Evolutionary conservation across 2,329 filamentous ascomycete genomes (phyloP), one percentile per base, ranked within the genome.

Genomic region (Penicillium sp.): DNA sequence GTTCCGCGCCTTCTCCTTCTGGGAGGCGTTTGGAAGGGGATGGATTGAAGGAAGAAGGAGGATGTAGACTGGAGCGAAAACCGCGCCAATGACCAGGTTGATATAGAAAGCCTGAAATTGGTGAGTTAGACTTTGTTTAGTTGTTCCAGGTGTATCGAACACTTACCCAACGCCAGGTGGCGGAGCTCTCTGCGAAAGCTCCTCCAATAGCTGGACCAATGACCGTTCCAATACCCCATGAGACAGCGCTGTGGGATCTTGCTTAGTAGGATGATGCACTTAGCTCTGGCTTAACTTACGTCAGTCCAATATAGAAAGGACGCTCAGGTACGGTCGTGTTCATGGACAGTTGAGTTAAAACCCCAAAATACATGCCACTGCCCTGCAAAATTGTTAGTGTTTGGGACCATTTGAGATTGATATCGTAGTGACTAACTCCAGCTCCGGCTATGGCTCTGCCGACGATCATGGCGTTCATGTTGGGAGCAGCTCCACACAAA

Each of bases 51-150:
- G 73, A 0, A 83, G 72, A 13, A 78, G 61, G 56, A 80, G 76
- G 27, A 83, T 21, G 21, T 77, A 73, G 21, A 77, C 72, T 1
- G 80, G 76, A 4, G 74, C 65, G 21, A 74, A 68, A 16, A 75
- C 63, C 16, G 73, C 82, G 1, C 79, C 73, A 48, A 80, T 68
- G 31, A 75, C 63, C 0, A 85, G 72, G 62, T 85, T 86, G 69
- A 86, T 79, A 62, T 86, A 86, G 63, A 82, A 81, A 3, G 71
- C 75, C 53, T 55, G 26, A 22, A 37, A 9, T 13, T n/a, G 14
- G 19, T 13, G 5, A 29, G 10, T 50, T 39, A 44, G 16, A 29
- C 19, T 33, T 5, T 14, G 21, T n/a, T 33, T 11, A 19, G 1
- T 8, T 14, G 10, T 8, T 29, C 6, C 39, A 3, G 11, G 41